Percentiles rank a stretch among this genome's conserved stretches.
Conservation (phyloP, 148 eudicot genomes). For the Bassia scoparia region DNA sequence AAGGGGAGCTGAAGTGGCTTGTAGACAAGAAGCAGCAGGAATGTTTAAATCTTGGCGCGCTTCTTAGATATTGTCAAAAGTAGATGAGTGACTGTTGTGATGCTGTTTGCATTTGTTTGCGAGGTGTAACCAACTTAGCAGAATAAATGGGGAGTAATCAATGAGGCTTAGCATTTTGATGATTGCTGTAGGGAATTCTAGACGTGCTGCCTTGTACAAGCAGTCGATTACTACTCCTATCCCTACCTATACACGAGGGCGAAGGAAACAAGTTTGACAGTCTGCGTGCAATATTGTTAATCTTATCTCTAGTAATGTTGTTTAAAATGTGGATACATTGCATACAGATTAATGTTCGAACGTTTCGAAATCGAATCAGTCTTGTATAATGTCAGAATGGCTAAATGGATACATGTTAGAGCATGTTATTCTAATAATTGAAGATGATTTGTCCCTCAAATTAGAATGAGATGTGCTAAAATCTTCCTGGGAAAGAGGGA, state of each 20-base stretch:
- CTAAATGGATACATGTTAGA: no score
- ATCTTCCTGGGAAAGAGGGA: neutral
- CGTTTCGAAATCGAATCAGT: no score
- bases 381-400: no score
- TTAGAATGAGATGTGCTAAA: neutral
- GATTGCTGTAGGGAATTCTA: neutral
- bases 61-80: neutral
- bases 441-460: no score
- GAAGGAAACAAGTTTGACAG: neutral
- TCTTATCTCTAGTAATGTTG: no score
- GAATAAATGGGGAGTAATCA: conserved; percentile 4
- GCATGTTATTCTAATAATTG: no score
- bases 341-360: no score
- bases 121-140: neutral
- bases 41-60: conserved; percentile 28
- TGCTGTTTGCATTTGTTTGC: neutral
- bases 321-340: no score
- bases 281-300: neutral
- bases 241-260: neutral
- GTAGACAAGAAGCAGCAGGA: conserved; percentile 56
- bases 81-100: neutral
- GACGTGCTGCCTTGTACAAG: neutral
- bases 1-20: conserved; percentile 59
- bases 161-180: neutral
- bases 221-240: neutral